Percentiles rank a stretch among this genome's conserved stretches.
phyloP scores from a whole-genome alignment of 2,329 filamentous ascomycete genomes.

The Trichoderma cornu-damae region DNA sequence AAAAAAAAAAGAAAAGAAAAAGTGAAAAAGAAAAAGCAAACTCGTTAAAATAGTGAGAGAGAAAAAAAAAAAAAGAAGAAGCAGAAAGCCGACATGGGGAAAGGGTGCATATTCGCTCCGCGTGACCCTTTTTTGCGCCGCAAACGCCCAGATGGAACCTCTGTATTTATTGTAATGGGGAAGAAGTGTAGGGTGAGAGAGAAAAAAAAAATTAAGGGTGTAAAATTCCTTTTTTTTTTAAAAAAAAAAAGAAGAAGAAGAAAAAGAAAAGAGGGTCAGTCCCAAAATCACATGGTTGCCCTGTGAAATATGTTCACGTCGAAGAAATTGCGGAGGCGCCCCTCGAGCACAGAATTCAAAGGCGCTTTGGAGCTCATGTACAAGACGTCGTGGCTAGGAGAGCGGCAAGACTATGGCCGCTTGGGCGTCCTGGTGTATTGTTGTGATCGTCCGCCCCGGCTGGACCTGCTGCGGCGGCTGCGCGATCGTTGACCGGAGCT shows the following conservation, averaged over 20 bases:
- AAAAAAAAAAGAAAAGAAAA: neutral
- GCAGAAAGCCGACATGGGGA: neutral
- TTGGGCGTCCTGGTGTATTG: conserved; percentile 29
- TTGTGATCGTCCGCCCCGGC: conserved; percentile 32
- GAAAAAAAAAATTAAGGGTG: neutral
- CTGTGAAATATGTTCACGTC: conserved; percentile 3
- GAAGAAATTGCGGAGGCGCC: neutral
- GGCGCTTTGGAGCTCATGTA: conserved; percentile 13
- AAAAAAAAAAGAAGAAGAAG: too few relatives aligned
- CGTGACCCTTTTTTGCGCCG: neutral
- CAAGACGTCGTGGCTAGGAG: conserved; percentile 14
- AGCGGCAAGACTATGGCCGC: conserved; percentile 21
- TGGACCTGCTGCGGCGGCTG: conserved; percentile 30
- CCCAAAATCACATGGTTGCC: neutral
- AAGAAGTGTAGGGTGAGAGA: too few relatives aligned
- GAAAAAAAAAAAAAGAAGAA: neutral
- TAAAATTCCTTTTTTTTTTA: too few relatives aligned
- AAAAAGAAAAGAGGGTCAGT: neutral
- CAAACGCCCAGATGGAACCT: conserved; percentile 13
- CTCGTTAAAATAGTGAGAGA: neutral
- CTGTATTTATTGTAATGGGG: neutral
- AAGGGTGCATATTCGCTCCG: neutral
- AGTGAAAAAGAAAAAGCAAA: neutral
- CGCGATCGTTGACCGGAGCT: conserved; percentile 43
- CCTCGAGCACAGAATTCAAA: neutral